Conservation (phyloP, 2,329 filamentous ascomycete species). For the Xylaria arbuscula region DNA sequence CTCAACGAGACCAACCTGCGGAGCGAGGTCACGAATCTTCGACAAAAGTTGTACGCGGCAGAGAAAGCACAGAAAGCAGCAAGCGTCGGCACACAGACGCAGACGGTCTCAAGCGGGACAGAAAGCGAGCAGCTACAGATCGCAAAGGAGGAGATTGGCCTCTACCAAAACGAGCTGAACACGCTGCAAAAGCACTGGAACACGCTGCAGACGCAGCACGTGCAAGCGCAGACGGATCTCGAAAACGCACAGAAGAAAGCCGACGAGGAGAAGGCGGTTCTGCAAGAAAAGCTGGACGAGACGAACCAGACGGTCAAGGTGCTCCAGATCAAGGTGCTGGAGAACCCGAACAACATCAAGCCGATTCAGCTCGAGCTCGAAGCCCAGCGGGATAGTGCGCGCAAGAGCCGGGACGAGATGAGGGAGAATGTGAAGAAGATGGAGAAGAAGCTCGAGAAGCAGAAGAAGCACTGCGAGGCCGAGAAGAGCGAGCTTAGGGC, state of each 20-base stretch:
- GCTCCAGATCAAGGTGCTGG: constrained; percentile 21
- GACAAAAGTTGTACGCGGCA: not conserved
- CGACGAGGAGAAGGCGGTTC: constrained; percentile 16
- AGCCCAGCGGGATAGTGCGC: constrained; percentile 21
- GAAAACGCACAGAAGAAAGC: not conserved
- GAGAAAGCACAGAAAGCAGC: not conserved
- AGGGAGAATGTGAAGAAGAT: not conserved
- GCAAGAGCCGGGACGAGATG: not conserved
- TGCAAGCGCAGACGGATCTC: not conserved
- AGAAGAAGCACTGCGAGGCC: not conserved
- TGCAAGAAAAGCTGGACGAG: constrained; percentile 9
- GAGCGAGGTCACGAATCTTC: constrained; percentile 1
- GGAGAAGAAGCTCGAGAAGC: constrained; percentile 1
- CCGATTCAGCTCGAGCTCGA: constrained; percentile 21
- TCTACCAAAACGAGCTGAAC: constrained; percentile 13
- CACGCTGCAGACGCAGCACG: constrained; percentile 21
- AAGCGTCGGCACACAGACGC: not conserved
- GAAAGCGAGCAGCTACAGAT: not conserved
- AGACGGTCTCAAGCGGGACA: not conserved
- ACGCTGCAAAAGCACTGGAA: constrained; percentile 20
- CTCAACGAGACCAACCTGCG: constrained; percentile 29
- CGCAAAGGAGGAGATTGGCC: not conserved
- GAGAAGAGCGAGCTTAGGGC: constrained; percentile 7
- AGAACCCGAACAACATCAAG: constrained; percentile 22
- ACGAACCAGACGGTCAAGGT: not conserved